Percentiles rank a stretch among this genome's conserved stretches.
Evolutionary conservation across 305 asterid genomes (phyloP).

Genomic region (Stenogyne calaminthoides): DNA sequence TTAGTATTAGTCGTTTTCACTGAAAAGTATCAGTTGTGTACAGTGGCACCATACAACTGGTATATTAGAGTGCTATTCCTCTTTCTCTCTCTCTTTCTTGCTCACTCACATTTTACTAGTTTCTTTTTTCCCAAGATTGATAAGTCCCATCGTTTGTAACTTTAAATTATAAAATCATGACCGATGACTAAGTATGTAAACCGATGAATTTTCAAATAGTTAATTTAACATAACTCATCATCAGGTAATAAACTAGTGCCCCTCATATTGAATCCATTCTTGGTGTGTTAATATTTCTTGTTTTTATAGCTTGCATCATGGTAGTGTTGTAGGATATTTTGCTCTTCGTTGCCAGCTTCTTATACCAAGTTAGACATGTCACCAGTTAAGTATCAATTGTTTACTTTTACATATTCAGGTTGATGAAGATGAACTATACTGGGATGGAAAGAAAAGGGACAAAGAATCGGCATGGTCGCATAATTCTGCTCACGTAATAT

Average conservation of each 20-base stretch:
- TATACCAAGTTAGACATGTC: background rate
- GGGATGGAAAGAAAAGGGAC: constrained; percentile 60
- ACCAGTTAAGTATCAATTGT: constrained; percentile 7
- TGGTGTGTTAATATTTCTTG: background rate
- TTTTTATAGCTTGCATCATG: background rate
- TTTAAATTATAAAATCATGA: background rate
- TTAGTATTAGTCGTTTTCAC: no score
- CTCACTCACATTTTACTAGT: background rate
- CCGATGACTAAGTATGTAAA: background rate
- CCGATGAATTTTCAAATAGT: background rate
- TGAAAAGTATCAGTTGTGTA: no score
- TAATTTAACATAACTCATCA: background rate
- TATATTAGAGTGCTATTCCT: no score
- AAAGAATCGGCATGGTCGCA: constrained; percentile 57
- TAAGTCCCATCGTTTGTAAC: background rate
- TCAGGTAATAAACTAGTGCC: background rate
- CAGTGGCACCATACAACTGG: no score
- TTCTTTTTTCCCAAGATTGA: background rate
- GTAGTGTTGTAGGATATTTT: background rate
- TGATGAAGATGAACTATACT: constrained; percentile 75
- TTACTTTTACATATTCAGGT: constrained; percentile 56
- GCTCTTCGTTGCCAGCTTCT: background rate
- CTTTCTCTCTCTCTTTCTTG: no score
- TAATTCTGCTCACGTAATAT: constrained; percentile 71
- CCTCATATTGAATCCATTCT: background rate